These are phyloP conservation scores for Mycena vulgaris DNA, from an alignment of 768 basidiomycete species.

Conservation along the genomic window DNA sequence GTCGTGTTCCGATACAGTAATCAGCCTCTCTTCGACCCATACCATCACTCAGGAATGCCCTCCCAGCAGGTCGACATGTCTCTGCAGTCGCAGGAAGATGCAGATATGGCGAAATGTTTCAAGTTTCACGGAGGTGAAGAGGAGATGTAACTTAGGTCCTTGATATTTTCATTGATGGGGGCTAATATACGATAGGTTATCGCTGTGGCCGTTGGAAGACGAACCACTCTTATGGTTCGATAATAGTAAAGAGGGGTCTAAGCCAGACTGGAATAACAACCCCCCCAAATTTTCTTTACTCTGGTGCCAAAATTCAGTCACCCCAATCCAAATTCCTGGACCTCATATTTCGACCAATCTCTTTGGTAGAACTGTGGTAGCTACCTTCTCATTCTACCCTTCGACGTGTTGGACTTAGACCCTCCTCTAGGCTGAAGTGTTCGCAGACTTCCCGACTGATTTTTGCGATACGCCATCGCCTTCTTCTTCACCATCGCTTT, in stretches of 20 bases:
- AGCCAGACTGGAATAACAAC: slow-evolving; percentile 17
- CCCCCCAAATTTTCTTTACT: slow-evolving; percentile 10
- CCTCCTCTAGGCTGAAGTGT: slow-evolving; percentile 16
- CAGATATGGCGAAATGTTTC: slow-evolving; percentile 10
- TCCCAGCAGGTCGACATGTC: neutral
- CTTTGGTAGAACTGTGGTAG: slow-evolving; percentile 25
- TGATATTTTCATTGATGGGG: neutral
- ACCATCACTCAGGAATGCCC: slow-evolving; percentile 10
- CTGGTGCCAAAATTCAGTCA: neutral
- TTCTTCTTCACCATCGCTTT: slow-evolving; percentile 27
- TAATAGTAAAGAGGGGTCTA: neutral
- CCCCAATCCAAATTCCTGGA: slow-evolving; percentile 3
- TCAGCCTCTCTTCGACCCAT: slow-evolving; percentile 7
- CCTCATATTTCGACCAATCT: slow-evolving; percentile 23
- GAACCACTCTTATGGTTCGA: slow-evolving; percentile 20
- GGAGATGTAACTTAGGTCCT: slow-evolving; percentile 3
- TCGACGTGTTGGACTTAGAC: neutral
- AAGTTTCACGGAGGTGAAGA: slow-evolving; percentile 18
- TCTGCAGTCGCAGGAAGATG: slow-evolving; percentile 17
- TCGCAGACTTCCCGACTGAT: slow-evolving; percentile 27
- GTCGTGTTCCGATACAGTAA: neutral
- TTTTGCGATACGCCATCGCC: slow-evolving; percentile 23
- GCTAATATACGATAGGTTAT: slow-evolving; percentile 15
- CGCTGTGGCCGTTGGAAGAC: slow-evolving; percentile 26
- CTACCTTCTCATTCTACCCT: neutral